Base-by-base conservation (phyloP, 306 rosid species). In the Ziziphus jujuba region DNA sequence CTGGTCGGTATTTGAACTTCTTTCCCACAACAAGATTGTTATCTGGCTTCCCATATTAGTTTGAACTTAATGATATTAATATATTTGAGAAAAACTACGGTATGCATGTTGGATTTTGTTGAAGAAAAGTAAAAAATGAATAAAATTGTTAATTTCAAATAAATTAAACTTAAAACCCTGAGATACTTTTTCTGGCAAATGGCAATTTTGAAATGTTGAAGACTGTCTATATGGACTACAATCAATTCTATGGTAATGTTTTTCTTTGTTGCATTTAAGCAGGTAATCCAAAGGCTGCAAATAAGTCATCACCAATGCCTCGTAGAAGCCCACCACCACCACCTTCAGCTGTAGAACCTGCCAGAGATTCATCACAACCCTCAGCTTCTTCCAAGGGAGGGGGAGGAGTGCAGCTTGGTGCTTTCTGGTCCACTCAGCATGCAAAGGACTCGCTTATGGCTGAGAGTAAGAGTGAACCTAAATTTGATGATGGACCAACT, bases 391-490 rank as follows among this genome's bases (percentile, higher is more conserved):
- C 96, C 21, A 78, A 61, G 77, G 84, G 79, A 63, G 88, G 82
- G 66, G 88, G 82, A 66, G 80, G 75, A 60, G 95, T 86, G 52
- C 77, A 71, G 68, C 82, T 90, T 75, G 98, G 98, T 63, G 96
- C 90, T 38, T 93, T 90, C 84, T 90, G 99, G 99, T 88, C 95
- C 65, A 81, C 91, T 45, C 77, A 77, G 78, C 98, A 93, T 74
- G 97, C 90, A 38, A 79, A 77, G 65, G 84, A 81, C 25, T 72
- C 89, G 19, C 56, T 58, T 61, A 71, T 60, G 31, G 50, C 70
- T 14, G 86, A 81, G 75, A 92, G 80, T 55, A 70, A 79, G 79
- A 74, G 75, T 25, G 73, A 66, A 53, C 82, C 88, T 23, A 45
- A 77, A 72, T 88, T 83, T 75, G 97, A 90, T 64, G 95, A 87